phyloP scores from a whole-genome alignment of 768 basidiomycete species.

The Tulasnella sp. region DNA sequence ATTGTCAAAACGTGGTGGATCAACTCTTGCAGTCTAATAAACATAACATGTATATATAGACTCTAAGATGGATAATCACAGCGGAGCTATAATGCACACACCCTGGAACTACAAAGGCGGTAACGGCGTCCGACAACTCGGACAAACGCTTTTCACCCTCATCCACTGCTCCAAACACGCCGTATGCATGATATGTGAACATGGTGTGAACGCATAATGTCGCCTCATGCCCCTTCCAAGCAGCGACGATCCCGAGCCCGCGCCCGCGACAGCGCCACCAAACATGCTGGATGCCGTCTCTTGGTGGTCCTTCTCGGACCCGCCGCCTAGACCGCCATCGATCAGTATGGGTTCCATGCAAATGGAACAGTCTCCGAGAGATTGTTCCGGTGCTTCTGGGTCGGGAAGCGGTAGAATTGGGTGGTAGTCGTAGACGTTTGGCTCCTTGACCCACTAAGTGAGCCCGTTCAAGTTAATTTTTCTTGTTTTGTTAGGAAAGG shows the following conservation, averaged over 20 bases:
- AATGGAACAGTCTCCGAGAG: conserved; percentile 80
- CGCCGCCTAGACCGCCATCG: conserved; percentile 25
- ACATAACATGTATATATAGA: no score
- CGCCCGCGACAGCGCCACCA: conserved; percentile 17
- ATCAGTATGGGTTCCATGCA: conserved; percentile 78
- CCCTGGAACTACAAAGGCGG: conserved; percentile 61
- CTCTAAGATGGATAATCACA: no score
- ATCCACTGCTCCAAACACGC: conserved; percentile 79
- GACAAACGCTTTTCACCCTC: conserved; percentile 83
- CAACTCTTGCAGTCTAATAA: no score
- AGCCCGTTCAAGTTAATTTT: not conserved
- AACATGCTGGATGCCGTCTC: conserved; percentile 19
- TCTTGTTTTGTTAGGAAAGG: no score
- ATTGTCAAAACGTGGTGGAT: no score
- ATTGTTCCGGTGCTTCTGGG: conserved; percentile 61
- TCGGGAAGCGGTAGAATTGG: conserved; percentile 63
- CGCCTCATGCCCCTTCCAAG: conserved; percentile 40
- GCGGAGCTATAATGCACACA: no score
- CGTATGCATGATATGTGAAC: conserved; percentile 84
- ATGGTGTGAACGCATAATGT: conserved; percentile 77
- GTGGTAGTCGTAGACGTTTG: conserved; percentile 73
- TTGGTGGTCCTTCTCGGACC: conserved; percentile 18
- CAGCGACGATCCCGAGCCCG: conserved; percentile 19
- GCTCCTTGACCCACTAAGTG: conserved; percentile 42
- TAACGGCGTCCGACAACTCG: conserved; percentile 76